These are phyloP conservation scores for Pilobolus umbonatus DNA, from an alignment of 192 early-diverging fungal genomes.

Conservation along the genomic window DNA sequence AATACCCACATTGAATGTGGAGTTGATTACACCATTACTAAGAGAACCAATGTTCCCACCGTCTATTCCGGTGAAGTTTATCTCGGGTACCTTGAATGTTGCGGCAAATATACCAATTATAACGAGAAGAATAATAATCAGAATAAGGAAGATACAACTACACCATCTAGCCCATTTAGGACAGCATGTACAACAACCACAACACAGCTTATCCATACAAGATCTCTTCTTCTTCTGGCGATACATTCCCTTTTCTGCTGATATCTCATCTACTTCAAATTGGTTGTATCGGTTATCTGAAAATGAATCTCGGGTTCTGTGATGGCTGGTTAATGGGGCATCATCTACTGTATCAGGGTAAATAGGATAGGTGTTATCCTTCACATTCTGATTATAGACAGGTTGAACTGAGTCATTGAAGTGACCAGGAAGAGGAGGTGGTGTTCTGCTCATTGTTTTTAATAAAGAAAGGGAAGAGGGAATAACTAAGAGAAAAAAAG, in stretches of 20 bases:
- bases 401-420: not conserved
- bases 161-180: conserved; percentile 40
- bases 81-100: conserved; percentile 41
- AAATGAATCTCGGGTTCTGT: not conserved
- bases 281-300: not conserved
- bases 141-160: conserved; percentile 37
- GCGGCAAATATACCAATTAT: conserved; percentile 36
- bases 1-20: conserved; percentile 11
- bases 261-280: conserved; percentile 12
- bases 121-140: conserved; percentile 35
- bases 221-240: conserved; percentile 11
- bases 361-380: not conserved
- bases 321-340: not conserved
- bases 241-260: not conserved
- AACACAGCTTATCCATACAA: conserved; percentile 28
- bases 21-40: not conserved
- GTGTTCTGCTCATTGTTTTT: too few relatives aligned
- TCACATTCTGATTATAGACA: not conserved
- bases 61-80: conserved; percentile 22
- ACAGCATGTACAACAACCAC: conserved; percentile 27
- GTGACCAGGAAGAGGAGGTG: not conserved
- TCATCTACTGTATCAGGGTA: not conserved
- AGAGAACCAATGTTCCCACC: not conserved
- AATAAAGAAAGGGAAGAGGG: too few relatives aligned
- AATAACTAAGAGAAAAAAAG: too few relatives aligned